Evolutionary conservation across 2,329 filamentous ascomycete genomes (phyloP).

Genomic region (Diplodia scrobiculata): DNA sequence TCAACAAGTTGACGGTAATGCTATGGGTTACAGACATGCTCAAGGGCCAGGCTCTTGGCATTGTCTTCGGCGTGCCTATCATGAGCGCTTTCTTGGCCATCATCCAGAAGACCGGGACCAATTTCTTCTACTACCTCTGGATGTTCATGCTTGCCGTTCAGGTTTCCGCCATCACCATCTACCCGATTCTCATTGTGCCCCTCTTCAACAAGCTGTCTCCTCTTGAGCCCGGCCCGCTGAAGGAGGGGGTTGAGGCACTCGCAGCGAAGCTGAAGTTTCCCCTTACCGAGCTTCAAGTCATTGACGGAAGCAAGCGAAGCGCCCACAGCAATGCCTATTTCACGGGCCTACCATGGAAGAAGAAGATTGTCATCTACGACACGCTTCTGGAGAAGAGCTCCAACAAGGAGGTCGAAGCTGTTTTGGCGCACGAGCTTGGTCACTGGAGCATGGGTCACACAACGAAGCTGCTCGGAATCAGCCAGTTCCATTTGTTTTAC

Average conservation of each 20-base stretch:
- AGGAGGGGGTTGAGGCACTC: constrained; percentile 81
- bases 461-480: constrained; percentile 81
- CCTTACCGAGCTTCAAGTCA: constrained; percentile 88
- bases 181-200: constrained; percentile 89
- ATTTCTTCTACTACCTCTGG: constrained; percentile 99
- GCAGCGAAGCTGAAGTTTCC: constrained; percentile 86
- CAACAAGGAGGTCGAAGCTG: constrained; percentile 87
- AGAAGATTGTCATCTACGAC: constrained; percentile 99
- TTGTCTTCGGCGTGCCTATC: constrained; percentile 81
- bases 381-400: constrained; percentile 95
- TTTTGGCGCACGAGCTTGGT: constrained; percentile 91
- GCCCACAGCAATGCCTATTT: constrained; percentile 94
- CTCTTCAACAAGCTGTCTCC: constrained; percentile 98
- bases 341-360: constrained; percentile 98
- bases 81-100: constrained; percentile 91
- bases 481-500: constrained; percentile 87
- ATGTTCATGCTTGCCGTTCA: constrained; percentile 86
- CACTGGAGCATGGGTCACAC: constrained; percentile 98
- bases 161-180: constrained; percentile 92
- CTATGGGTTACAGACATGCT: constrained; percentile 88
- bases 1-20: constrained; percentile 95
- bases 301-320: constrained; percentile 85
- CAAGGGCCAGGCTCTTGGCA: constrained; percentile 81
- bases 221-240: constrained; percentile 81
- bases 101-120: constrained; percentile 86